These are phyloP conservation scores for Obba rivulosa DNA, from an alignment of 768 basidiomycete genomes.

Conservation along the genomic window DNA sequence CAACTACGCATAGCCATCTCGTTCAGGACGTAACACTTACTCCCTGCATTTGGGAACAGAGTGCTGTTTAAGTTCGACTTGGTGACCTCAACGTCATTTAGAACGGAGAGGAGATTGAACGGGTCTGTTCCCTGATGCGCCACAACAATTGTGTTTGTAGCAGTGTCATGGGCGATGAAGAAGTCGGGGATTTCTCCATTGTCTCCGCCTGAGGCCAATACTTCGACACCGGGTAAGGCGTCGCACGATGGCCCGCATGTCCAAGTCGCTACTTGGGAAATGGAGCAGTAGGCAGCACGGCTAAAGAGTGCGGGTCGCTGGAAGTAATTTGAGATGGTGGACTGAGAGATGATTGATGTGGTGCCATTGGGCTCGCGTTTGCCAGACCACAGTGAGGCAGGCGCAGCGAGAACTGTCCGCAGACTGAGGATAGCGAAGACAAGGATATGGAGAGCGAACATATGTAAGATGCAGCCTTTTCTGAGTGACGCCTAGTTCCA, in stretches of 20 bases:
- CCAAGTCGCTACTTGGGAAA: conserved; percentile 5
- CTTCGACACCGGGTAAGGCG: conserved; percentile 16
- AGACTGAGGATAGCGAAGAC: no score
- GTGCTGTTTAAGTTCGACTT: conserved; percentile 26
- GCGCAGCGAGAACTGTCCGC: no score
- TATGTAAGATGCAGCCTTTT: no score
- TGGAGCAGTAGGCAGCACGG: conserved; percentile 22
- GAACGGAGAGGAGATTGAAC: conserved; percentile 19
- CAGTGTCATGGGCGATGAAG: conserved; percentile 29
- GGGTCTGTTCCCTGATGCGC: conserved; percentile 34
- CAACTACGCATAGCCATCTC: neutral
- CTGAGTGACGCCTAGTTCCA: neutral
- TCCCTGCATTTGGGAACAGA: conserved; percentile 31
- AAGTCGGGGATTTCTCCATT: conserved; percentile 15
- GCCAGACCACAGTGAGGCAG: conserved; percentile 6
- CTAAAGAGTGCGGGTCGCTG: conserved; percentile 20
- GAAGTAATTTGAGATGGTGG: conserved; percentile 10
- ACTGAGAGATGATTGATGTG: conserved; percentile 15
- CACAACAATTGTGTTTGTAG: conserved; percentile 28
- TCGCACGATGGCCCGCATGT: conserved; percentile 23
- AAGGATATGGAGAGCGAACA: no score
- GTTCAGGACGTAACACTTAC: conserved; percentile 5
- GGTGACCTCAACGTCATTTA: conserved; percentile 20
- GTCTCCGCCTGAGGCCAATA: conserved; percentile 21
- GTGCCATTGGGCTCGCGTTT: conserved; percentile 6